Evolutionary conservation across 768 basidiomycete genomes (phyloP), one percentile per base, ranked within the genome.

Genomic region (Agrocybe pediades): DNA sequence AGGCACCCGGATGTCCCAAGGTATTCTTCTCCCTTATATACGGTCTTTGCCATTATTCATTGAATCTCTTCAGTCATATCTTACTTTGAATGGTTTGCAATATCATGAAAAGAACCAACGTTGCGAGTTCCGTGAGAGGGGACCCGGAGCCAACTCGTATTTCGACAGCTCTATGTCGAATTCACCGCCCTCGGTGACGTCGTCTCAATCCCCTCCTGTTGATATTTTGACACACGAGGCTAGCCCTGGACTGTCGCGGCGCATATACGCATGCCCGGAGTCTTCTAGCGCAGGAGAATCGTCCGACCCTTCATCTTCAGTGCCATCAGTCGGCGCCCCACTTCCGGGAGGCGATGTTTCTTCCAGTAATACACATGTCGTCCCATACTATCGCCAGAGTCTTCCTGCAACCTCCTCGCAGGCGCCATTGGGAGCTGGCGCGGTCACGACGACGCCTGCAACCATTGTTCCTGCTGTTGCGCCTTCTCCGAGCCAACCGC

Each of bases 61-160:
- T 21, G 41, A 29, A 16, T 21, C 45, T 36, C 17, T 44, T 4
- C 27, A 85, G 78, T 68, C 79, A 24, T 88, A 88, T 61, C 75
- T 85, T 39, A 86, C 85, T 65, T 78, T 83, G 7, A 87, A 86
- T 57, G 86, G 87, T 9, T 71, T 87, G 42, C 84, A 84, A 64
- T 86, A 88, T 60, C 86, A 87, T 59, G 67, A 84, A 46, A 81
- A 84, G 60, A 86, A 84, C 61, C 86, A 86, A 9, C 85, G 81
- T 2, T 87, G 87, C 64, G 77, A 73, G 53, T 70, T 78, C n/a
- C n/a, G n/a, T n/a, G 33, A 76, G 74, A 36, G 58, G 58, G 36
- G 59, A 60, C 1, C 41, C 47, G 30, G 56, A 52, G 21, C 33
- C 7, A 24, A 20, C 9, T 45, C 23, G 7, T 2, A 20, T 9